phyloP scores from a whole-genome alignment of 2,329 filamentous ascomycete genomes.

The Ramularia collo-cygni region DNA sequence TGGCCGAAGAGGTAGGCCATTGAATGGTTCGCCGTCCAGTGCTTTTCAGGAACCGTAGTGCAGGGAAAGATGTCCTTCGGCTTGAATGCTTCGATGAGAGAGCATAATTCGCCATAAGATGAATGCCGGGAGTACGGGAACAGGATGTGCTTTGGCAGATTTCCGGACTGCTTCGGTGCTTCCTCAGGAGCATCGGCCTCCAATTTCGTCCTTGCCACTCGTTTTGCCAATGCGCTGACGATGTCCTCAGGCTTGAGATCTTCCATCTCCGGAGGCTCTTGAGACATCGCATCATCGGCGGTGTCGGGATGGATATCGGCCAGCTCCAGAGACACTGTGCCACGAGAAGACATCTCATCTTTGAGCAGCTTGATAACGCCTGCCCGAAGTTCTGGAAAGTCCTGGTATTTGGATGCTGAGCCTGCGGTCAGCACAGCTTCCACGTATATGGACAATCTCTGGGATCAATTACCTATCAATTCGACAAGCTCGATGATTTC shows the following conservation, averaged over 20 bases:
- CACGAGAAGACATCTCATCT: slow-evolving; percentile 12
- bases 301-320: slow-evolving; percentile 19
- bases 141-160: slow-evolving; percentile 30
- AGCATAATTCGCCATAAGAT: slow-evolving; percentile 71
- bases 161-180: background rate
- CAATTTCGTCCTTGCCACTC: slow-evolving; percentile 16
- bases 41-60: slow-evolving; percentile 50
- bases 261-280: slow-evolving; percentile 44
- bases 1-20: slow-evolving; percentile 66
- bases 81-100: slow-evolving; percentile 59
- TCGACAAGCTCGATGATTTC: slow-evolving; percentile 48
- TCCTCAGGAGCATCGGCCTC: slow-evolving; percentile 12
- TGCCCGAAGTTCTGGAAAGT: slow-evolving; percentile 28
- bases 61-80: slow-evolving; percentile 78
- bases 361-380: slow-evolving; percentile 33
- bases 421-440: too few species aligned
- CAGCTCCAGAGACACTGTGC: slow-evolving; percentile 21
- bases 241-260: slow-evolving; percentile 28
- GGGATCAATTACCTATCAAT: slow-evolving; percentile 29
- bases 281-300: slow-evolving; percentile 10
- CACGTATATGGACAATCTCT: too few species aligned
- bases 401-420: slow-evolving; percentile 36
- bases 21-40: slow-evolving; percentile 58
- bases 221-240: slow-evolving; percentile 26
- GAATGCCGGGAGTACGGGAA: slow-evolving; percentile 91